Percentiles rank a stretch among this genome's conserved stretches.
These are phyloP conservation scores for Globisporangium mamillatum DNA, from an alignment of 352 stramenopile genomes.

Conservation along the genomic window DNA sequence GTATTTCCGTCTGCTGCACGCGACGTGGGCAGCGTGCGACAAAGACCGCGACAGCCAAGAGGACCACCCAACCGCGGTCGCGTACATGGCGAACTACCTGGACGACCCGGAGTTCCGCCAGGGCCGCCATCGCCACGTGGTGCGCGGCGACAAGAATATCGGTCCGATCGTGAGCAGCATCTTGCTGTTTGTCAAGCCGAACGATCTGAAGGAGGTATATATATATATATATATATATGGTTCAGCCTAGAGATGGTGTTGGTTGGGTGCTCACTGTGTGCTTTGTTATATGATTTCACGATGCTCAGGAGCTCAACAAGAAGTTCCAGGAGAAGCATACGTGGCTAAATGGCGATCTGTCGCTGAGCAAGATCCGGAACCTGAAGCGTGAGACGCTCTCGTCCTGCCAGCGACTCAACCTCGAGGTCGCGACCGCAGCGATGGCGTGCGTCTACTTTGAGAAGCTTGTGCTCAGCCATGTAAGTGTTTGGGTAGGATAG, in stretches of 20 bases:
- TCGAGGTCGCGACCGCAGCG: conserved; percentile 94
- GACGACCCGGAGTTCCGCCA: conserved; percentile 84
- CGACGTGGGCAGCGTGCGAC: conserved; percentile 72
- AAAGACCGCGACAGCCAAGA: conserved; percentile 74
- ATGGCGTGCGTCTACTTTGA: conserved; percentile 97
- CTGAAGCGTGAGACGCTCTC: conserved; percentile 89
- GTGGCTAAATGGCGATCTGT: conserved; percentile 89
- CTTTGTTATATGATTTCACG: not conserved
- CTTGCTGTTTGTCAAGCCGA: conserved; percentile 94
- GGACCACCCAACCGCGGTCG: conserved; percentile 46
- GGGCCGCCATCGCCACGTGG: conserved; percentile 75
- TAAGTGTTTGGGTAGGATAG: conserved; percentile 20
- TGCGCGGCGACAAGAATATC: conserved; percentile 85
- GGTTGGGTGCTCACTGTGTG: not conserved
- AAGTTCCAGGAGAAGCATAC: conserved; percentile 95
- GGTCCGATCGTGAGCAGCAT: conserved; percentile 93
- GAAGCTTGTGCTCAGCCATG: conserved; percentile 91
- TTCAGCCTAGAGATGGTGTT: not conserved
- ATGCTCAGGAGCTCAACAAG: conserved; percentile 89
- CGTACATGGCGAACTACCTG: conserved; percentile 77
- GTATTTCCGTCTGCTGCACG: conserved; percentile 82
- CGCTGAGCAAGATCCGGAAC: conserved; percentile 96
- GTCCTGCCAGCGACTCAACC: conserved; percentile 68
- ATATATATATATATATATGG: too few relatives aligned
- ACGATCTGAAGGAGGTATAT: conserved; percentile 89